Evolutionary conservation across 1,284 basidiomycete species (phyloP).

Genomic region (Vanrija sp.): DNA sequence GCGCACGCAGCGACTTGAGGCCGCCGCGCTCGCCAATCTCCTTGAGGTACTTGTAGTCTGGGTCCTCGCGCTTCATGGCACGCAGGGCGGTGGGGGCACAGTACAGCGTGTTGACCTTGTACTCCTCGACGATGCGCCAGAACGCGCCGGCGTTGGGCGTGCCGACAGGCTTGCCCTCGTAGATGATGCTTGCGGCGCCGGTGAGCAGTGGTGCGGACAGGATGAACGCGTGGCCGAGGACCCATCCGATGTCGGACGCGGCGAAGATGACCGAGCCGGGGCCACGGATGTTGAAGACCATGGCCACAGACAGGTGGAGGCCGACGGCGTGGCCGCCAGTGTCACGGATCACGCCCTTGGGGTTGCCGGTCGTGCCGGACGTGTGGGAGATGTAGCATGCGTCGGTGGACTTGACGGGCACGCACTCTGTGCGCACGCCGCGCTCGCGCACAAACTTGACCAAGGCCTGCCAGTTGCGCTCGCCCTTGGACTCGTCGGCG

Average conservation of each 20-base stretch:
- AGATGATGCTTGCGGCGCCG: slow-evolving; percentile 83
- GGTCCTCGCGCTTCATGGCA: slow-evolving; percentile 23
- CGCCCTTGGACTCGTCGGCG: slow-evolving; percentile 7
- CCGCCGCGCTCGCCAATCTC: slow-evolving; percentile 11
- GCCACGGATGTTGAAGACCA: slow-evolving; percentile 83
- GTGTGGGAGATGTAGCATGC: slow-evolving; percentile 56
- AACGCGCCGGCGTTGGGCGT: slow-evolving; percentile 81
- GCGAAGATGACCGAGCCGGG: slow-evolving; percentile 24
- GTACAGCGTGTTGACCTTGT: slow-evolving; percentile 87
- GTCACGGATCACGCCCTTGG: slow-evolving; percentile 92
- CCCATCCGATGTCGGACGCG: slow-evolving; percentile 97
- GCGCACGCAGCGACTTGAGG: slow-evolving; percentile 12
- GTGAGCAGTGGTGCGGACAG: slow-evolving; percentile 76
- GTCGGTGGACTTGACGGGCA: slow-evolving; percentile 11
- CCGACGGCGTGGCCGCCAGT: slow-evolving; percentile 87
- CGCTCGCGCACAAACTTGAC: slow-evolving; percentile 9
- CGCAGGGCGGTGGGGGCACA: slow-evolving; percentile 64
- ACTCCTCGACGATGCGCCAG: slow-evolving; percentile 86
- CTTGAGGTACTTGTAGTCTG: slow-evolving; percentile 11
- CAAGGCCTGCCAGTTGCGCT: slow-evolving; percentile 13
- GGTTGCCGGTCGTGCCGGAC: slow-evolving; percentile 88
- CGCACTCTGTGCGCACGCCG: slow-evolving; percentile 9
- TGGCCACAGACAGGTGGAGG: slow-evolving; percentile 79
- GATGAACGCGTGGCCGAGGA: slow-evolving; percentile 94
- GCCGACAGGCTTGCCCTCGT: slow-evolving; percentile 92